Conservation (phyloP, 2,329 filamentous ascomycete genomes). For the Trichoderma koningii region DNA sequence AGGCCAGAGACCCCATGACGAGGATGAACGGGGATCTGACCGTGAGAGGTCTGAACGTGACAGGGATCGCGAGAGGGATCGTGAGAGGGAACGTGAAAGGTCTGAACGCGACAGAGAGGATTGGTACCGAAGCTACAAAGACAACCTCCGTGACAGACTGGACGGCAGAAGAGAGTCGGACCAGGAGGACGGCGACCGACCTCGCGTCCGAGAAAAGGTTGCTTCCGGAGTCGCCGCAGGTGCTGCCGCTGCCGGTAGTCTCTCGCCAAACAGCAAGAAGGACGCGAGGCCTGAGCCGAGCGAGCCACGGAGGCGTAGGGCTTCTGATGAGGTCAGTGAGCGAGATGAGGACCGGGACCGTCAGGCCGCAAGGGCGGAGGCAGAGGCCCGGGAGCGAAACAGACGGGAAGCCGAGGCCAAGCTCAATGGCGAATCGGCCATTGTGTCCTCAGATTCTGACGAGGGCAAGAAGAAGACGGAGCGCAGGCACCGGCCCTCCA, state of each 20-base stretch:
- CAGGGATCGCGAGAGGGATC: too few species aligned
- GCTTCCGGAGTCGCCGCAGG: constrained; percentile 41
- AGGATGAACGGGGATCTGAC: constrained; percentile 35
- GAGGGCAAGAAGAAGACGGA: constrained; percentile 43
- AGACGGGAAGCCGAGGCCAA: constrained; percentile 45
- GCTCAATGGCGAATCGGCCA: constrained; percentile 40
- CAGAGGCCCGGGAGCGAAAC: constrained; percentile 36
- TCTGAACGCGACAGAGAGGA: constrained; percentile 37
- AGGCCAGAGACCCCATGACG: constrained; percentile 32
- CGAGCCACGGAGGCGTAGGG: constrained; percentile 36
- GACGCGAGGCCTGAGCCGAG: constrained; percentile 42
- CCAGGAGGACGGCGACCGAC: constrained; percentile 44
- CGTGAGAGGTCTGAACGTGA: constrained; percentile 37
- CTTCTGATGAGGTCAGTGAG: constrained; percentile 33
- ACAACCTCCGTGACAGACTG: constrained; percentile 37
- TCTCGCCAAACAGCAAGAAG: constrained; percentile 44
- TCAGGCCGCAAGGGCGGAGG: constrained; percentile 26
- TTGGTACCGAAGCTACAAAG: constrained; percentile 34
- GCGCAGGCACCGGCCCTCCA: constrained; percentile 44
- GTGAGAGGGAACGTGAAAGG: constrained; percentile 12
- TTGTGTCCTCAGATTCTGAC: constrained; percentile 45
- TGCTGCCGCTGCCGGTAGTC: constrained; percentile 46
- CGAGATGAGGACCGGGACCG: constrained; percentile 31
- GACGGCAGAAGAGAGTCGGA: constrained; percentile 39
- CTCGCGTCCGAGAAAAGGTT: constrained; percentile 52